Evolutionary conservation across 257 asterid genomes (phyloP), one percentile per base, ranked within the genome.

Genomic region (Capsicum pubescens): DNA sequence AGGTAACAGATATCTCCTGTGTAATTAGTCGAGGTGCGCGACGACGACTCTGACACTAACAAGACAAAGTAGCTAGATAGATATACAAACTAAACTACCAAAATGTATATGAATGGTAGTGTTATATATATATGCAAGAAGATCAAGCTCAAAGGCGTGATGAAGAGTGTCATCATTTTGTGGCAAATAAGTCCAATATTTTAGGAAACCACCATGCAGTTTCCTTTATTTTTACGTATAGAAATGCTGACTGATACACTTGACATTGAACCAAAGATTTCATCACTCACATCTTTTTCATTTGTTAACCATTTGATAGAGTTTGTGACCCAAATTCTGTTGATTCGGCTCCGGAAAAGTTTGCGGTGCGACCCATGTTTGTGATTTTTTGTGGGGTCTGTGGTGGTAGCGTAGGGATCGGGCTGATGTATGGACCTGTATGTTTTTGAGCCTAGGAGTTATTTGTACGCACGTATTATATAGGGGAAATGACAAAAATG

Each of bases 201-300:
- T 6, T 0, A 42, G 58, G 83, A 80, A 80, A 60, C 59, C 46
- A 64, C 59, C 74, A n/a, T 59, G 74, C 59, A 80, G 48, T 60
- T 80, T 80, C 83, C 8, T 36, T 13, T 19, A 48, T 6, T 21
- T 48, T 21, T 48, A 72, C 42, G 42, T 72, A 71, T n/a, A 39
- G 46, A 3, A n/a, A 11, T 46, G 39, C 57, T 70, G 12, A 32
- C 72, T 32, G 9, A n/a, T 44, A 19, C 16, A n/a, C 57, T 71
- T 71, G 55, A 35, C 39, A 19, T 7, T 48, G 80, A 52, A 44
- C 60, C 48, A 50, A 39, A 72, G 12, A 7, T 50, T 74, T 6
- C 1, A 10, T 74, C 59, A 54, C 44, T 44, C 48, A 44, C 48
- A 44, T 44, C 5, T 4, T 44, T 44, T 44, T 44, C 48, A 26